Conservation (phyloP, 768 basidiomycete species). For the Naematelia aurantialba region DNA sequence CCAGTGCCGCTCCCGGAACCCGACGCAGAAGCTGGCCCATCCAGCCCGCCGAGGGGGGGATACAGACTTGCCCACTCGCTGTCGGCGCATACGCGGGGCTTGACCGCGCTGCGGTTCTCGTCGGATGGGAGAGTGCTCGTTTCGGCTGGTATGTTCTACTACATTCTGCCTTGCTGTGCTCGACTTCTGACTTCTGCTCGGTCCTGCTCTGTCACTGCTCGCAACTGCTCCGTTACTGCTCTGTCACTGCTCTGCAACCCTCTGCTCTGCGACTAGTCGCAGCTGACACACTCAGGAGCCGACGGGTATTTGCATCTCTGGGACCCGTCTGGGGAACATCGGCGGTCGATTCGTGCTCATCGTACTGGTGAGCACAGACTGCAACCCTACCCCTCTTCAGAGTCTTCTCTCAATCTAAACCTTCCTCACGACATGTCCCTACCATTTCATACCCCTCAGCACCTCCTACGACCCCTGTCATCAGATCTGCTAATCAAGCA, state of each 20-base stretch:
- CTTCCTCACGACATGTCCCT: no score
- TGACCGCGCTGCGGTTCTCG: constrained; percentile 85
- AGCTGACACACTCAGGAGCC: constrained; percentile 29
- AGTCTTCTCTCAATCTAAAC: constrained; percentile 61
- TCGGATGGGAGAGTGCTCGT: constrained; percentile 76
- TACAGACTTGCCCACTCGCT: constrained; percentile 33
- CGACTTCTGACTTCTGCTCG: no score
- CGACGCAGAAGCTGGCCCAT: constrained; percentile 33
- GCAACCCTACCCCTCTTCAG: constrained; percentile 12
- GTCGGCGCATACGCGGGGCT: constrained; percentile 69
- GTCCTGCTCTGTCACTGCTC: no score
- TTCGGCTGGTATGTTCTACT: constrained; percentile 67
- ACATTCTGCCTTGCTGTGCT: no score
- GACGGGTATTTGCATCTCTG: constrained; percentile 40
- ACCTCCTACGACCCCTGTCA: no score
- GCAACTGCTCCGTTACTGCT: no score
- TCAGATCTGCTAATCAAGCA: constrained; percentile 62
- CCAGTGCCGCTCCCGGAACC: constrained; percentile 10
- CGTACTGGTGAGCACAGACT: constrained; percentile 27
- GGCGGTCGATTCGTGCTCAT: constrained; percentile 40
- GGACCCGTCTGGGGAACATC: constrained; percentile 55
- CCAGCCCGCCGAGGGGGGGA: constrained; percentile 17
- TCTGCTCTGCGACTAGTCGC: constrained; percentile 1
- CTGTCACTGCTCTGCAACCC: no score
- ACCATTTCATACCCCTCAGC: no score